Evolutionary conservation across 305 asterid genomes (phyloP), one percentile per base, ranked within the genome.

Genomic region (Euphrasia arctica): DNA sequence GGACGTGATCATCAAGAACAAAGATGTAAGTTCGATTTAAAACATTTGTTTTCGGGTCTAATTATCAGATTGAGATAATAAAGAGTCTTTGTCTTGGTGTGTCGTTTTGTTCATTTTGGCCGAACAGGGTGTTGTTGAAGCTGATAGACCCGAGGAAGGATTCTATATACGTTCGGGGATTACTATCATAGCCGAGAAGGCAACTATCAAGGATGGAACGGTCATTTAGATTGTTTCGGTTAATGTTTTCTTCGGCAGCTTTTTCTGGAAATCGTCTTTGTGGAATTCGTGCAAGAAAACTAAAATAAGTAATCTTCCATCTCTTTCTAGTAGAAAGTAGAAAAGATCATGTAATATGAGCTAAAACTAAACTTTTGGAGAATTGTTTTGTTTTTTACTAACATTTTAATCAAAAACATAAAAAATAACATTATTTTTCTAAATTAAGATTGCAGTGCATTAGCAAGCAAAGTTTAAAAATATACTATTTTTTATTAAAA

Each of bases 151-250:
- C 0, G 84, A 80, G 36, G 85, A 86, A 63, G 99, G 99, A 8
- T 90, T 88, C 79, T 84, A 93, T 69, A 86, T 93, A 12, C 84
- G 97, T 36, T 80, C 87, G 1, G 99, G 99, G 67, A 80, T 93
- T 69, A 80, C 87, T 8, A 45, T 86, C 61, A 67, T 93, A 67
- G 32, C 41, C 28, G 96, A 93, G 85, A 93, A 93, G 75, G 96
- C 91, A 47, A 90, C 87, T 2, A 90, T 93, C 62, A 48, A 49
- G 1, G 92, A 88, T 78, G 95, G 97, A 62, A 88, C 75, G 0
- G 78, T 88, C 54, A 90, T 93, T 73, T 92, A 66, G 70, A 48
- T 32, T 9, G 57, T 14, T 49, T 29, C 6, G 3, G 65, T 62
- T 31, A 25, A 3, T 49, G 32, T 25, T 52, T 6, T 52, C 54